Conservation (phyloP, 108 stramenopile genomes). For the Thalassiosira profunda region DNA sequence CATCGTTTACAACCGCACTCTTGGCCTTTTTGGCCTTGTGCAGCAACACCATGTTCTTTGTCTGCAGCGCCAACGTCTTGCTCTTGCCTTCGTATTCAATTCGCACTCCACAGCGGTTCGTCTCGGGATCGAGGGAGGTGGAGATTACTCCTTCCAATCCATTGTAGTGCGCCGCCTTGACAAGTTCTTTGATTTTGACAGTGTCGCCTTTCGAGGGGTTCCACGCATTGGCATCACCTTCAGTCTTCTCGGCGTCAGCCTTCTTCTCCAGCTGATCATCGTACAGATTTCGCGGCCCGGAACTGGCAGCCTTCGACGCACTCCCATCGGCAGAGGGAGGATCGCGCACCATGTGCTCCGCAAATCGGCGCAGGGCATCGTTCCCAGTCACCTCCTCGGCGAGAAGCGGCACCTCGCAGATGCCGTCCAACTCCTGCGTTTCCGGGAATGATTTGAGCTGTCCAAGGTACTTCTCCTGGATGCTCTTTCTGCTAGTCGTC, state of each 20-base stretch:
- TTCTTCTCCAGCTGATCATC: conserved; percentile 15
- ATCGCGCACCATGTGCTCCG: conserved; percentile 27
- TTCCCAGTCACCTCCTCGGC: conserved; percentile 48
- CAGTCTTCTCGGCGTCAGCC: background rate
- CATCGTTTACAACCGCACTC: background rate
- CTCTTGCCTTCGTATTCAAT: conserved; percentile 34
- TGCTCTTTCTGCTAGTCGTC: conserved; percentile 38
- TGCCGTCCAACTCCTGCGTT: conserved; percentile 34
- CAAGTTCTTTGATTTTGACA: conserved; percentile 21
- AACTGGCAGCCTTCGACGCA: background rate
- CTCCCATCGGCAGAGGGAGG: conserved; percentile 5
- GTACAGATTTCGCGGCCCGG: conserved; percentile 30
- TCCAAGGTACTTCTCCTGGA: conserved; percentile 38
- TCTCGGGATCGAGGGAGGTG: conserved; percentile 34
- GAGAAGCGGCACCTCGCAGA: conserved; percentile 47
- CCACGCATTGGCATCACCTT: conserved; percentile 14
- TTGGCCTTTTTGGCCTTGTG: conserved; percentile 42
- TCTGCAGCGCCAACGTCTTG: conserved; percentile 39
- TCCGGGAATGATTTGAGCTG: conserved; percentile 36
- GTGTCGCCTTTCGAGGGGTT: conserved; percentile 31
- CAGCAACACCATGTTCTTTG: conserved; percentile 27
- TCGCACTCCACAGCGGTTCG: conserved; percentile 34
- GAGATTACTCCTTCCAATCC: conserved; percentile 35
- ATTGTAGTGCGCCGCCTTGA: conserved; percentile 46
- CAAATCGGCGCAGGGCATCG: conserved; percentile 38